These are phyloP conservation scores for Hirschfeldia incana DNA, from an alignment of 345 rosid genomes.

Conservation along the genomic window DNA sequence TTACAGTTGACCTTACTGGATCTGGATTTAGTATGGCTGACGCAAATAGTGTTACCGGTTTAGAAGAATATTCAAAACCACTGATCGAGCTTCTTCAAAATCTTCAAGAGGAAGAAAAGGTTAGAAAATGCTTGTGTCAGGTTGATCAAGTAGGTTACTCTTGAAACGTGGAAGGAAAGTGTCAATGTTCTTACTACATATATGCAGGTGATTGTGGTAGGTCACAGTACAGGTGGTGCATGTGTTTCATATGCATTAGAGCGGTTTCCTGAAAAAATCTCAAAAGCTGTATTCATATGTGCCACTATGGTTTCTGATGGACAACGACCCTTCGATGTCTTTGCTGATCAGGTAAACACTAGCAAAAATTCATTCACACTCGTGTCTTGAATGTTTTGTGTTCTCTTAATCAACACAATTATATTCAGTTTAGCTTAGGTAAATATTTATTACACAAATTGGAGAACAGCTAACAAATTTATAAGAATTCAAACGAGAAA, in stretches of 20 bases:
- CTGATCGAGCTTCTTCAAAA: constrained; percentile 58
- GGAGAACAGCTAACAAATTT: background rate
- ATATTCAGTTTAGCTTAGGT: background rate
- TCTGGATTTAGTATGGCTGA: constrained; percentile 76
- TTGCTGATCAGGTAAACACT: constrained; percentile 73
- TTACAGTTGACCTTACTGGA: constrained; percentile 76
- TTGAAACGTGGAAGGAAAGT: background rate
- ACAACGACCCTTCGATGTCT: constrained; percentile 87
- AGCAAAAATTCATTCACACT: background rate
- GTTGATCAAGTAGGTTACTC: background rate
- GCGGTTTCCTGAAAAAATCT: constrained; percentile 65
- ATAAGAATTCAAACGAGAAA: background rate
- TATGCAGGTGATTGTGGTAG: constrained; percentile 74
- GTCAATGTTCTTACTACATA: no score
- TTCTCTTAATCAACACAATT: background rate
- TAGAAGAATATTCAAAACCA: constrained; percentile 82
- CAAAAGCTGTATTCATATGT: constrained; percentile 77
- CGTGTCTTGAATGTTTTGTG: background rate
- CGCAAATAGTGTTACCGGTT: constrained; percentile 55
- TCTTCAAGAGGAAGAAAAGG: constrained; percentile 84
- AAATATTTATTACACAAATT: background rate
- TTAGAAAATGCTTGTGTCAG: constrained; percentile 22
- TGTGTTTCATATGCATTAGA: constrained; percentile 82
- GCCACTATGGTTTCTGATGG: constrained; percentile 86
- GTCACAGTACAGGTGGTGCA: constrained; percentile 90